Conservation (phyloP, 257 asterid species). For the Asclepias syriaca region DNA sequence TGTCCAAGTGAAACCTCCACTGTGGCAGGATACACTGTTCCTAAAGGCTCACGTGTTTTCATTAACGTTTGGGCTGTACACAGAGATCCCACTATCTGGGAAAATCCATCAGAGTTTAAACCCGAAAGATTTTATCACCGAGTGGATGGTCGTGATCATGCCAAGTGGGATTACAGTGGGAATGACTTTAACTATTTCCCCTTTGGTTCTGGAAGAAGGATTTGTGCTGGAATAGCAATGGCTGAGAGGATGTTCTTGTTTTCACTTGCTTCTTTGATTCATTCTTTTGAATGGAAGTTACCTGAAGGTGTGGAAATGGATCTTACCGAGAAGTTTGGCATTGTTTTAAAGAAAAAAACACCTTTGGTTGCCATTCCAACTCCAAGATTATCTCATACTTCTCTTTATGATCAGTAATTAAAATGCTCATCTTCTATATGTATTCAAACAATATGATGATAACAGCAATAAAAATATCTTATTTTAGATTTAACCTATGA, state of each 20-base stretch:
- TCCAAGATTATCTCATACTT: slow-evolving; percentile 39
- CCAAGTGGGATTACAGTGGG: slow-evolving; percentile 44
- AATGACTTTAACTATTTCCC: slow-evolving; percentile 53
- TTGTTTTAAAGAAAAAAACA: slow-evolving; percentile 46
- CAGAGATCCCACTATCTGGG: slow-evolving; percentile 50
- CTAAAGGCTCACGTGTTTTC: slow-evolving; percentile 54
- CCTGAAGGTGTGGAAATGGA: slow-evolving; percentile 33
- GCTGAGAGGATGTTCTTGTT: slow-evolving; percentile 63
- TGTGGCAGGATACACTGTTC: slow-evolving; percentile 44
- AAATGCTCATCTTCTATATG: neutral
- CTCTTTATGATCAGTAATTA: slow-evolving; percentile 25
- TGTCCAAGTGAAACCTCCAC: slow-evolving; percentile 47
- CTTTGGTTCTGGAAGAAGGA: slow-evolving; percentile 67
- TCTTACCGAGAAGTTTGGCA: slow-evolving; percentile 55
- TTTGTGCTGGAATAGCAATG: slow-evolving; percentile 57
- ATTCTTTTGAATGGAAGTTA: slow-evolving; percentile 55
- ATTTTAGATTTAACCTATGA: too few relatives aligned
- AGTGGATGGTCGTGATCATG: slow-evolving; percentile 7
- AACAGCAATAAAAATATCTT: too few relatives aligned
- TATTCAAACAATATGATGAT: neutral
- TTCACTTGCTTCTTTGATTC: slow-evolving; percentile 53
- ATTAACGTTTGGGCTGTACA: slow-evolving; percentile 70
- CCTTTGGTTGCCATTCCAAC: slow-evolving; percentile 54
- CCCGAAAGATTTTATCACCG: slow-evolving; percentile 43
- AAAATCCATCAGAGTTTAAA: slow-evolving; percentile 35